phyloP scores from a whole-genome alignment of 2,329 filamentous ascomycete genomes.

The Monilinia fructigena region DNA sequence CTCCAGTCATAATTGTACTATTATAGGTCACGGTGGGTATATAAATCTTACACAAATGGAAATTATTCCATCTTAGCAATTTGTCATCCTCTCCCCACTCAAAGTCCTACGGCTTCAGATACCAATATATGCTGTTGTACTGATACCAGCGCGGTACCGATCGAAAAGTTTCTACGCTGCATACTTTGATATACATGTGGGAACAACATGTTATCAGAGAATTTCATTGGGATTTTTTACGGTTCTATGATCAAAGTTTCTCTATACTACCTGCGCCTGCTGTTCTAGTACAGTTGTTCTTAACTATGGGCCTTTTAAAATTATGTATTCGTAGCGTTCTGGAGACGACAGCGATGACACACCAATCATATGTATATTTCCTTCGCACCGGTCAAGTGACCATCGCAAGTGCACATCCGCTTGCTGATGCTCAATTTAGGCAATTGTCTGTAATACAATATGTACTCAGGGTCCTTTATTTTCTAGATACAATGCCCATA shows the following conservation, averaged over 20 bases:
- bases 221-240: neutral
- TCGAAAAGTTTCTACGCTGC: neutral
- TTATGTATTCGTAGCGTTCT: neutral
- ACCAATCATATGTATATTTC: neutral
- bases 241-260: neutral
- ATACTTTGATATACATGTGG: neutral
- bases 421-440: neutral
- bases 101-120: neutral
- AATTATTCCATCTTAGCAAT: neutral
- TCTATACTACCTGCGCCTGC: neutral
- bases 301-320: neutral
- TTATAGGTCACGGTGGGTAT: slow-evolving; percentile 1
- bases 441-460: neutral
- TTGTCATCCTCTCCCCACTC: slow-evolving; percentile 4
- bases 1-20: neutral
- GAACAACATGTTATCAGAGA: neutral
- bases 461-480: neutral
- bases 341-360: neutral
- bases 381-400: neutral
- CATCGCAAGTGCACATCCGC: neutral
- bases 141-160: neutral
- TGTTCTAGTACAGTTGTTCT: neutral
- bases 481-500: neutral
- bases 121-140: neutral
- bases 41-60: neutral